Evolutionary conservation across 2,329 filamentous ascomycete genomes (phyloP), one percentile per base, ranked within the genome.

Genomic region (Aspergillus japonicus): DNA sequence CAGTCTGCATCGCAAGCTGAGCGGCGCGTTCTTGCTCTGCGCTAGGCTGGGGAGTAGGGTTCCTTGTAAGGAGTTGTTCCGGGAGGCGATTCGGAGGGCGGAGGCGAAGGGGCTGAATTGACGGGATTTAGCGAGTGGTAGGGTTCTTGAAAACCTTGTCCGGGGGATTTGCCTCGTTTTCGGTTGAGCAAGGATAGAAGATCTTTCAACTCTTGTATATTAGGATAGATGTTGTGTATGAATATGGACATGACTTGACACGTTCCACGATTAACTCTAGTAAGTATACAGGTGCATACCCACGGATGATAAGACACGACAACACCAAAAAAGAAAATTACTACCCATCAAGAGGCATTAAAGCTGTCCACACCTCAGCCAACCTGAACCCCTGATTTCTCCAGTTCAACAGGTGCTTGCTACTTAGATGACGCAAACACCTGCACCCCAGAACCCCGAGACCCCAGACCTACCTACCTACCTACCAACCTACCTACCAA

Each of bases 1-100:
- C 73, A 94, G 89, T 73, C 78, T 99, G 69, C 95, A 99, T 77
- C 86, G 95, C 62, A 99, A 99, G 80, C 79, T 99, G 57, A 96
- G 92, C 74, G 95, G 95, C 0, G 96, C 95, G 0, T 99, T 99
- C 73, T 77, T 99, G 70, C 81, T 99, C 19, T 99, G 95, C 75
- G 93, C 95, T 0, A 85, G 87, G 65, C 75, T 99, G 61, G 92
- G 91, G 3, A 96, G 92, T 73, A 84, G 86, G 64, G 93, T 99
- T 2, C 82, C 82, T 59, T 97, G 94, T 68, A 86, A 89, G 64
- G 87, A 90, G 60, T 78, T 99, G 78, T 99, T 99, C 62, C 62
- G 62, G 16, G 68, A 75, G 55, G 72, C 74, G 31, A 58, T 77
- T 50, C 57, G 65, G 19, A 71, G 69, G 55, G 72, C 69, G 3